Percentiles rank a stretch among this genome's conserved stretches.
phyloP scores from a whole-genome alignment of 441 rosid species.

The Croton laevigatus region DNA sequence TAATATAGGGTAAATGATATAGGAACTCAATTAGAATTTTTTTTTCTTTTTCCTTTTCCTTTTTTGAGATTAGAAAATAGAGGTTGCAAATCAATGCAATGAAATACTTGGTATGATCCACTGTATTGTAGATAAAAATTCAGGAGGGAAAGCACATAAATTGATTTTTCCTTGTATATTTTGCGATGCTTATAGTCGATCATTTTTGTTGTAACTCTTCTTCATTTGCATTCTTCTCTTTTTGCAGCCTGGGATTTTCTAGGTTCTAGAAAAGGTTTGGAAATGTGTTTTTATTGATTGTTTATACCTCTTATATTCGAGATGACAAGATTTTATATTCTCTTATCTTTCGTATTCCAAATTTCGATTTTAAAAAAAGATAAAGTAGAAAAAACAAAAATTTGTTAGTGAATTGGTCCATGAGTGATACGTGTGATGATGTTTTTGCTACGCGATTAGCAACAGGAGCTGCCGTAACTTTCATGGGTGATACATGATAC shows the following conservation, averaged over 20 bases:
- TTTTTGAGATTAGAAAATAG: constrained; percentile 28
- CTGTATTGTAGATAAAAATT: constrained; percentile 36
- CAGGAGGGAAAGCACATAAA: constrained; percentile 4
- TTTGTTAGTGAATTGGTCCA: no score
- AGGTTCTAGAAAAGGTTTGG: background rate
- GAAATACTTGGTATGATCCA: constrained; percentile 25
- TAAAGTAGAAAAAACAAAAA: no score
- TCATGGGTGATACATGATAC: no score
- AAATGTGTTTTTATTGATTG: no score
- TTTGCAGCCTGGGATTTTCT: background rate
- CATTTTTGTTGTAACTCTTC: constrained; percentile 13
- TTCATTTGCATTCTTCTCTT: background rate
- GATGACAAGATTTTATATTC: no score
- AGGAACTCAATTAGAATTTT: constrained; percentile 22
- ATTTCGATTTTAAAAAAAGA: no score
- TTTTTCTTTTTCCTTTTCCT: no score
- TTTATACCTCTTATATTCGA: no score
- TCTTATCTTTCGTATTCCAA: no score
- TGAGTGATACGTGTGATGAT: no score
- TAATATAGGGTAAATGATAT: constrained; percentile 18
- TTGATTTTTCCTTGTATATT: constrained; percentile 26
- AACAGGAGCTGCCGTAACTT: no score
- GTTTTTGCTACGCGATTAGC: no score
- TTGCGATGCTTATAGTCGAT: constrained; percentile 21
- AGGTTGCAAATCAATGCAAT: constrained; percentile 13